These are phyloP conservation scores for Fraxinus excelsior DNA, from an alignment of 257 asterid species.

Conservation along the genomic window DNA sequence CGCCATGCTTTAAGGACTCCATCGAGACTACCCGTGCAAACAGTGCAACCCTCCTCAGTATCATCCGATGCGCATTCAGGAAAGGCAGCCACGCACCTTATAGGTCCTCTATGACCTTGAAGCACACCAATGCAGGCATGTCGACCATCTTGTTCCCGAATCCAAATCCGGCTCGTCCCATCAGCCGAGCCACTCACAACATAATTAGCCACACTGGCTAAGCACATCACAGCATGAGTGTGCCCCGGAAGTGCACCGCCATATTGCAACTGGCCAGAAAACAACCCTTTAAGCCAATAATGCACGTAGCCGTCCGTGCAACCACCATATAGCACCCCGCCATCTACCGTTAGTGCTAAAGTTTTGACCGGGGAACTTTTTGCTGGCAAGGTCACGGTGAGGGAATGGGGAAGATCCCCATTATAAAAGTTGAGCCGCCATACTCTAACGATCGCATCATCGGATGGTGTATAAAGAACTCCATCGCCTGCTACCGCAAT, in stretches of 20 bases:
- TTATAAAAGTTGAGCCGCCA: constrained; percentile 89
- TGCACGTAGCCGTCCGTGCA: constrained; percentile 92
- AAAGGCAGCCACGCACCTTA: constrained; percentile 60
- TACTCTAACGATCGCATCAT: constrained; percentile 81
- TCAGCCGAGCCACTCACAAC: constrained; percentile 84
- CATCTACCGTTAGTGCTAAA: constrained; percentile 59
- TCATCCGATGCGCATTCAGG: constrained; percentile 44
- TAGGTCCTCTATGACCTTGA: constrained; percentile 84
- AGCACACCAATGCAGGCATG: constrained; percentile 71
- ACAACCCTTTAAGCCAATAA: constrained; percentile 85
- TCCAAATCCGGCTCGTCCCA: constrained; percentile 71
- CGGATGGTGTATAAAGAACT: constrained; percentile 84
- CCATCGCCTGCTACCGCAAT: constrained; percentile 81
- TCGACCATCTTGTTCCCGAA: constrained; percentile 58
- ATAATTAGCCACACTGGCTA: constrained; percentile 51
- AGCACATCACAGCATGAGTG: constrained; percentile 85
- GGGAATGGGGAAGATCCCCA: constrained; percentile 73
- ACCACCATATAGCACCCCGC: constrained; percentile 75
- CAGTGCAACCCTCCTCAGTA: constrained; percentile 62
- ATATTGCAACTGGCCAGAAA: constrained; percentile 81
- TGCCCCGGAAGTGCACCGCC: constrained; percentile 89
- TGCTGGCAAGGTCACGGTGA: constrained; percentile 78
- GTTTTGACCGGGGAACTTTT: constrained; percentile 83
- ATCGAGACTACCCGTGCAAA: constrained; percentile 83
- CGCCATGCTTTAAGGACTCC: constrained; percentile 87